A percentile compares a stretch with the other conserved stretches of the same genome.
Evolutionary conservation across 306 rosid species (phyloP).

Genomic region (Elaeagnus macrophylla): DNA sequence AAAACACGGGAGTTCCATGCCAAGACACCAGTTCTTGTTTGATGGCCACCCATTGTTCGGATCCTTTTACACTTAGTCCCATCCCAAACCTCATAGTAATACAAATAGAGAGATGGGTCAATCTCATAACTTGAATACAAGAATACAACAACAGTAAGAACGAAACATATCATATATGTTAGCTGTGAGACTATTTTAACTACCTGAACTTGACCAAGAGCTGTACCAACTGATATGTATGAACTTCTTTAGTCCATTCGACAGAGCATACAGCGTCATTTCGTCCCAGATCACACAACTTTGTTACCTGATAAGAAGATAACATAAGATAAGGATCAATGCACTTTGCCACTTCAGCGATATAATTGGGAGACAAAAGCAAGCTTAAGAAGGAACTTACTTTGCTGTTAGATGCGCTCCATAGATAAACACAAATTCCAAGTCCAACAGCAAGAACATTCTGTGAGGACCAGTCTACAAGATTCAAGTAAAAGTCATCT

Average conservation of each 20-base stretch:
- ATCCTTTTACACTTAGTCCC: slow-evolving; percentile 84
- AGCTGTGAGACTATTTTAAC: too few relatives aligned
- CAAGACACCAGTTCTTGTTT: slow-evolving; percentile 93
- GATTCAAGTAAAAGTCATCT: slow-evolving; percentile 95
- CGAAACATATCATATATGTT: neutral
- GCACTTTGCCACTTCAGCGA: neutral
- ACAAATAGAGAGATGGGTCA: slow-evolving; percentile 1
- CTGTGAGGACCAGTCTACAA: slow-evolving; percentile 99
- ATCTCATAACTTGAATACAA: neutral
- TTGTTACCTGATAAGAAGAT: slow-evolving; percentile 60
- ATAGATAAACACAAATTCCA: slow-evolving; percentile 88
- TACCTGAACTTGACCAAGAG: slow-evolving; percentile 96
- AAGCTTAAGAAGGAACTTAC: slow-evolving; percentile 20
- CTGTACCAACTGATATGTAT: slow-evolving; percentile 81
- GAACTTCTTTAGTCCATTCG: slow-evolving; percentile 96
- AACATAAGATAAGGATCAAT: neutral
- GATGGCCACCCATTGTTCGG: slow-evolving; percentile 95
- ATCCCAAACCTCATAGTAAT: slow-evolving; percentile 68
- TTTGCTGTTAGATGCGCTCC: slow-evolving; percentile 94
- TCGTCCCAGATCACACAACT: slow-evolving; percentile 90
- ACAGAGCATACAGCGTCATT: slow-evolving; percentile 93
- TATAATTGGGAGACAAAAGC: neutral
- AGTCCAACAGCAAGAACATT: slow-evolving; percentile 90
- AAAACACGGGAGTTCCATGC: slow-evolving; percentile 90
- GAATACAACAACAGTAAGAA: neutral